Evolutionary conservation across 805 yeast species (phyloP), one percentile per base, ranked within the genome.

Genomic region (Myxozyma neotropica): DNA sequence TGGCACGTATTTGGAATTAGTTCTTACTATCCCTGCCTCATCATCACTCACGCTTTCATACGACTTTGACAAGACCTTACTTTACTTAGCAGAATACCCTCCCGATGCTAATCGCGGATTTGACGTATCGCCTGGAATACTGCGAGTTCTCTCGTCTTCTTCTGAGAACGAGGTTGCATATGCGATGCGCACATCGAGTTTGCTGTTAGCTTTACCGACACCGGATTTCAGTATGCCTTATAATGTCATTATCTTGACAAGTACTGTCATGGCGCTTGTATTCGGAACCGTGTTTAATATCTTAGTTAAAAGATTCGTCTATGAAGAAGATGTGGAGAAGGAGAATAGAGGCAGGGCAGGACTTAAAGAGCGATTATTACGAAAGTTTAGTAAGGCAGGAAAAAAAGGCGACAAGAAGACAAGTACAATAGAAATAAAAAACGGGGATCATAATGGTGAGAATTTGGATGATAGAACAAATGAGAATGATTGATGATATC

Each of bases 161-260:
- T 70, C 71, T 13, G 59, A 68, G 12, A 63, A 47, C 33, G 61
- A 42, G 12, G 29, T 45, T 4, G 46, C 49, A 27, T 45, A 61
- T 66, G 24, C 64, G 57, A 67, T 85, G 61, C 81, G 98, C 70
- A 89, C 98, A 0, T 83, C 97, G 3, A 88, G 97, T n/a, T 80
- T 92, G 44, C 77, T 94, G 58, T 77, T 94, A 50, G 83, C 94
- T 0, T 78, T 94, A 53, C 97, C 99, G 1, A 94, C 98, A 0
- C 99, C 99, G 0, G 99, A 94, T 75, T 94, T 94, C 74, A 88
- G 96, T 63, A 94, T 94, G 99, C 99, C 99, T 0, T 94, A 94
- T 72, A 94, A 94, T 69, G 99, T 94, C 43, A 93, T 94, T 61
- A 94, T 94, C 47, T 78, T 94, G 63, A 89, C 98, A 0, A 89